These are phyloP conservation scores for Rhynchospora pubera DNA, from an alignment of 176 grass and related monocot species.

Conservation along the genomic window DNA sequence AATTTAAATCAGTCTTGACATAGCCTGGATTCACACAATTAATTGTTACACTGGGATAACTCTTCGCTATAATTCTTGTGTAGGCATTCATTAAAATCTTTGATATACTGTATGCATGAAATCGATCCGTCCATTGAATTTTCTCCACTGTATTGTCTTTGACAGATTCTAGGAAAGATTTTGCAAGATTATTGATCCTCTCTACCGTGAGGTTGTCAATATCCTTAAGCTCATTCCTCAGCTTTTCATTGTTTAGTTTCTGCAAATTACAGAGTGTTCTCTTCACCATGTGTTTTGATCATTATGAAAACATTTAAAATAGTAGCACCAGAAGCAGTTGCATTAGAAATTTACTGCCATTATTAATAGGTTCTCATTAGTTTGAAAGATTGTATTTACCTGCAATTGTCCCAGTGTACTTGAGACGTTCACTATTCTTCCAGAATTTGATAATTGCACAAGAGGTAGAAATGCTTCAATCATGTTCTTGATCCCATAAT, in stretches of 20 bases:
- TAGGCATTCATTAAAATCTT: too few species aligned
- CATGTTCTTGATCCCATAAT: background rate
- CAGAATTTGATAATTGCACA: background rate
- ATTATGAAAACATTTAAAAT: background rate
- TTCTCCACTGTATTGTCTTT: background rate
- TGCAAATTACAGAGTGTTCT: background rate
- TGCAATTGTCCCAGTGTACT: background rate
- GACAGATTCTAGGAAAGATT: conserved; percentile 3
- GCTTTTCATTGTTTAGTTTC: background rate
- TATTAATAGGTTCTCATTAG: background rate
- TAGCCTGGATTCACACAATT: too few species aligned
- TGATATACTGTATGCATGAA: background rate
- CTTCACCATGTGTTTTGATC: background rate
- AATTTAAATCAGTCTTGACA: too few species aligned
- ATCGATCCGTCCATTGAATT: background rate
- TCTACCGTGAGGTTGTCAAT: background rate
- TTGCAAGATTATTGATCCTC: background rate
- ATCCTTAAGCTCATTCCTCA: background rate
- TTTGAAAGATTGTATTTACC: background rate
- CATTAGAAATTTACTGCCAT: background rate
- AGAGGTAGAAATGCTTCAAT: background rate
- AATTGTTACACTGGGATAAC: too few species aligned
- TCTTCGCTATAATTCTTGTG: too few species aligned
- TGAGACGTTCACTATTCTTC: conserved; percentile 4
- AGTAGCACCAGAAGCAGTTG: background rate